Base-by-base conservation (phyloP, 2,329 filamentous ascomycete species). In the Botrytis galanthina region DNA sequence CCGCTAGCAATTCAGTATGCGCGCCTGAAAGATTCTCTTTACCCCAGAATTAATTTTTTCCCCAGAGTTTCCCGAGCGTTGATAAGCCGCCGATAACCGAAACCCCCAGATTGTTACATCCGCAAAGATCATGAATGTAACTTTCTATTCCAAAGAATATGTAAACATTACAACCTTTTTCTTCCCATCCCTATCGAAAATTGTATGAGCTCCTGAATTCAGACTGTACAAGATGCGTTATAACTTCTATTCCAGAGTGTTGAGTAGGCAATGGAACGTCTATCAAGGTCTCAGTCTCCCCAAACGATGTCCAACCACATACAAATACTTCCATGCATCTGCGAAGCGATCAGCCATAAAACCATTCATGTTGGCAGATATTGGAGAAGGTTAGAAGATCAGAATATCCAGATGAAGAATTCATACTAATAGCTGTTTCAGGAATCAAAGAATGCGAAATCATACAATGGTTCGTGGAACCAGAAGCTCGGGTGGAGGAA, bases 401-500 rank as follows among this genome's bases (percentile, higher is more conserved):
- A 10, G 61, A 9, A 54, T 72, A 32, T 42, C 8, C 57, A 16
- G 26, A 29, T 14, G 37, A 42, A 73, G 18, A 62, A 26, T 10
- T 29, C 59, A 6, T 42, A 70, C 66, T 77, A 72, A 77, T 60
- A 22, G 26, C 14, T n/a, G 39, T 9, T 22, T 35, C 78, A 96
- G 96, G 96, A 72, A 99, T 98, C 80, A 95, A 96, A 81, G 96
- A 99, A 84, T 97, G 96, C 81, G 96, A 99, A 83, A 93, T 99
- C 80, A 98, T 98, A 80, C 96, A 99, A 85, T 99, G 96, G 96
- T 99, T 98, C 82, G 95, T 99, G 77, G 92, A 98, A 84, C 94
- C 97, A 68, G 95, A 95, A 74, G 96, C 96, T 51, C 91, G 93
- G 73, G 95, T 99, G 79, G 95, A 99, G 85, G 95, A 99, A 85